Evolutionary conservation across 2,329 filamentous ascomycete genomes (phyloP), one percentile per base, ranked within the genome.

Genomic region (Alternaria burnsii): DNA sequence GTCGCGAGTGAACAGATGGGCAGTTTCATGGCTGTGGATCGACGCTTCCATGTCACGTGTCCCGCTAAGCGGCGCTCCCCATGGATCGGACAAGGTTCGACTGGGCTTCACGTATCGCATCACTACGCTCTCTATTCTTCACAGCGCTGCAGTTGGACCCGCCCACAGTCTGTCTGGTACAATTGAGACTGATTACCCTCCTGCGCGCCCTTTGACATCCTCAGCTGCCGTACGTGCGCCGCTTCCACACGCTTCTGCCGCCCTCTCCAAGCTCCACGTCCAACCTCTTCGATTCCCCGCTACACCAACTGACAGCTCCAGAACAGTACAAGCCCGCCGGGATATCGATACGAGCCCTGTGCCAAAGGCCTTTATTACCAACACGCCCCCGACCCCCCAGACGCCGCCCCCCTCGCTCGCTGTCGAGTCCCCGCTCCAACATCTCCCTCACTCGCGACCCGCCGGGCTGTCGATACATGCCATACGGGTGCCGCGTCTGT

Each of bases 111-210:
- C 67, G 59, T 57, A 70, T 66, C 71, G 70, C 74, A 76, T 75
- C 71, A 69, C 74, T 76, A 76, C 71, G 66, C 68, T 73, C 69
- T 71, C 71, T 78, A 78, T 78, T 78, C 72, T 78, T 78, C 70
- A 61, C 68, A 62, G 68, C 72, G 63, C 71, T 67, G 65, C 68
- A 64, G 58, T 72, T 70, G 70, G 72, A 65, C 62, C 66, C 59
- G 61, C 63, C 40, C 59, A 44, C 58, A 36, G 41, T 52, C 67
- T 54, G 56, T 62, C 66, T 66, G 53, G 62, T 68, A 65, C 73
- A 73, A 76, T 76, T 77, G 74, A 75, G 68, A 68, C 59, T 55
- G 66, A 67, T 62, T 69, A 70, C 59, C 67, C 67, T 68, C 62
- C 74, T 66, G 67, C 69, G 65, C 66, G 55, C 58, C 50, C 61